These are phyloP conservation scores for Sequoia sempervirens DNA, from an alignment of 75 land plant genomes.

Conservation along the genomic window DNA sequence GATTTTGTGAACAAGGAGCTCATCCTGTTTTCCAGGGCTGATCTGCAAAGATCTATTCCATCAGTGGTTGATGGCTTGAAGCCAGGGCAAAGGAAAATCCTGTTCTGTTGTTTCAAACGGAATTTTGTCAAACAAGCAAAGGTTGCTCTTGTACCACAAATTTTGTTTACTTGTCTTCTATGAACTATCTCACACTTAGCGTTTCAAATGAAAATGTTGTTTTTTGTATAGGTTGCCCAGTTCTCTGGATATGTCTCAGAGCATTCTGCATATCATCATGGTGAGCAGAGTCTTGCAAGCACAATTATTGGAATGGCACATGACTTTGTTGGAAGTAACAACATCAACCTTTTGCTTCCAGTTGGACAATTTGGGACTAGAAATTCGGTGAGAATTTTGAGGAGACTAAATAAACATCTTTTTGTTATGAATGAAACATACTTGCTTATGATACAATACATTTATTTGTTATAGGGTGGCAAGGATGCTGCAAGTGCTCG, in stretches of 20 bases:
- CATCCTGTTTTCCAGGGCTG: slow-evolving; percentile 17
- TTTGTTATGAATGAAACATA: not conserved
- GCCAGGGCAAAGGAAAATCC: slow-evolving; percentile 14
- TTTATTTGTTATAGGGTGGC: slow-evolving; percentile 66
- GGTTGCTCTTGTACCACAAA: slow-evolving; percentile 14
- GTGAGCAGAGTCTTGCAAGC: slow-evolving; percentile 20
- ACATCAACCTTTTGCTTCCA: slow-evolving; percentile 14
- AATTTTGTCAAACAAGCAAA: slow-evolving; percentile 89
- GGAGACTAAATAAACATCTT: not conserved
- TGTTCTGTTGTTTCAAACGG: slow-evolving; percentile 84
- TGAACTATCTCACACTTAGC: not conserved
- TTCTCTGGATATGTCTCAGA: slow-evolving; percentile 18
- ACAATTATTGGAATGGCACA: slow-evolving; percentile 15
- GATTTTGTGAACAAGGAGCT: slow-evolving; percentile 19
- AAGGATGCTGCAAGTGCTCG: slow-evolving; percentile 98
- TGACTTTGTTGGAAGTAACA: slow-evolving; percentile 15
- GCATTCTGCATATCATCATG: slow-evolving; percentile 20
- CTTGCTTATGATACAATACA: not conserved
- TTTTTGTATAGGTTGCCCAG: slow-evolving; percentile 11
- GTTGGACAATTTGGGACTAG: slow-evolving; percentile 14
- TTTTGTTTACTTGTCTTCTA: not conserved
- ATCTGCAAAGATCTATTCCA: slow-evolving; percentile 16
- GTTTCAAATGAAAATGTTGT: not conserved
- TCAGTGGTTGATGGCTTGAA: slow-evolving; percentile 16
- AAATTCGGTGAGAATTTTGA: slow-evolving; percentile 1